Base-by-base conservation (phyloP, 2,329 filamentous ascomycete genomes). In the Hypoxylon sp. region DNA sequence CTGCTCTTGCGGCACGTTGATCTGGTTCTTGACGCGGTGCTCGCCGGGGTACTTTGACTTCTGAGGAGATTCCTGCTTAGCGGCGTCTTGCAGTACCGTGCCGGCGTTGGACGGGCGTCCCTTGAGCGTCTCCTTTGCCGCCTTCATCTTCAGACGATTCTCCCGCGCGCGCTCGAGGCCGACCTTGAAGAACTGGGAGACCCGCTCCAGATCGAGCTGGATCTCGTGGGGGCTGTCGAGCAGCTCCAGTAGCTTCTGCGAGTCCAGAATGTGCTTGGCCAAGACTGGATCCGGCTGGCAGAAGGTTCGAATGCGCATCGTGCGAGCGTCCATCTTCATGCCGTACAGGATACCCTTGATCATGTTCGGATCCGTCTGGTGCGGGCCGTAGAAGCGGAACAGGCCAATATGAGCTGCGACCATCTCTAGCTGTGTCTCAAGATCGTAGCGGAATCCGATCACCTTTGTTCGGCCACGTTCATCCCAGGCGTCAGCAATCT, bases 381-480 rank as follows among this genome's bases (percentile, higher is more conserved):
- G 68, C 2, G 72, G 72, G 21, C 79, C 79, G 60, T 79, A 78
- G 67, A 84, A 84, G 23, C 74, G 75, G 61, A 85, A 84, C 15
- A 78, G 74, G 7, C 76, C 65, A 19, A 75, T 63, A 56, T 84
- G 81, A 6, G 78, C 63, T 11, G 66, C 62, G 15, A 84, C 65
- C 7, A 85, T 73, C 7, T 82, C 78, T n/a, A 84, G 63, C 67
- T 84, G 82, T 1, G 81, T 83, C 68, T 84, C 81, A 2, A 84
- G 65, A 52, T 85, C 81, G 64, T 81, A 84, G 12, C 80, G 78
- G 64, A 83, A 84, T 8, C 78, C 78, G 15, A 81, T 67, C 6
- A 84, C 80, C 46, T 73, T 75, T 4, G 81, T 79, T 0, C 78
- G 79, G 27, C 81, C 81, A 55, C 77, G 75, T 31, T 74, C 70